A percentile compares a stretch with the other conserved stretches of the same genome.
phyloP scores from a whole-genome alignment of 495 filamentous ascomycete species.

The Parathielavia hyrcaniae region DNA sequence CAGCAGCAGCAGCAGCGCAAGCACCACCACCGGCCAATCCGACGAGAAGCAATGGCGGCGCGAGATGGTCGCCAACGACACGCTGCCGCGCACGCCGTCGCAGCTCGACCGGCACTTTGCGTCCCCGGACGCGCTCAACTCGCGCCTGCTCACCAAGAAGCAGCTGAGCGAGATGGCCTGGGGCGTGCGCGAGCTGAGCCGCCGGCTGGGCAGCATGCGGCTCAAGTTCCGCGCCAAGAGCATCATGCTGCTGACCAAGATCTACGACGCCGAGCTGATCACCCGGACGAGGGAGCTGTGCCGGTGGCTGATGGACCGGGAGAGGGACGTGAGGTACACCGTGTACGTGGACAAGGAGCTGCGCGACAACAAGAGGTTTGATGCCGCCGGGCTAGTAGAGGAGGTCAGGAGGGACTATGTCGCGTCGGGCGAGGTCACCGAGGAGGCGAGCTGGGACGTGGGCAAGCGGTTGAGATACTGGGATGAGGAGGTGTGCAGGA shows the following conservation, averaged over 20 bases:
- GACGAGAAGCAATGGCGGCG: conserved; percentile 44
- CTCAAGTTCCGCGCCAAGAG: conserved; percentile 73
- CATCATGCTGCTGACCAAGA: conserved; percentile 86
- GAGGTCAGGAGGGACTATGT: conserved; percentile 33
- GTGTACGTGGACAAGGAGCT: conserved; percentile 79
- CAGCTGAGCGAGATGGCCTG: conserved; percentile 94
- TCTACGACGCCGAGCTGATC: conserved; percentile 76
- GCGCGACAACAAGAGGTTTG: conserved; percentile 61
- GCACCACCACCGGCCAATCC: conserved; percentile 31
- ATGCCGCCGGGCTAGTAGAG: conserved; percentile 55
- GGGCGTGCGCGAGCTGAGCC: conserved; percentile 84
- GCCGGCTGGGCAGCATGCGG: conserved; percentile 70
- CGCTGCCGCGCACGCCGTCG: conserved; percentile 13
- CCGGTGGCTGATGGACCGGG: conserved; percentile 76
- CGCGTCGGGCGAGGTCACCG: conserved; percentile 21
- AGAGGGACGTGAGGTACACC: conserved; percentile 60
- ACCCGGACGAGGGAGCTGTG: conserved; percentile 68
- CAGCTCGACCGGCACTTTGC: conserved; percentile 22
- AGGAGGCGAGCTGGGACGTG: conserved; percentile 45
- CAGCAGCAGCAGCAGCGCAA: background rate
- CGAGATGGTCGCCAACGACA: conserved; percentile 21
- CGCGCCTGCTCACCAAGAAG: conserved; percentile 74
- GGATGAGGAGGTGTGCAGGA: conserved; percentile 68
- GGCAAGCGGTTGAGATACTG: conserved; percentile 67
- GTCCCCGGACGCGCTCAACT: conserved; percentile 32